Conservation (phyloP, 225 moss, liverwort and hornwort genomes). For the Pleurozium schreberi region DNA sequence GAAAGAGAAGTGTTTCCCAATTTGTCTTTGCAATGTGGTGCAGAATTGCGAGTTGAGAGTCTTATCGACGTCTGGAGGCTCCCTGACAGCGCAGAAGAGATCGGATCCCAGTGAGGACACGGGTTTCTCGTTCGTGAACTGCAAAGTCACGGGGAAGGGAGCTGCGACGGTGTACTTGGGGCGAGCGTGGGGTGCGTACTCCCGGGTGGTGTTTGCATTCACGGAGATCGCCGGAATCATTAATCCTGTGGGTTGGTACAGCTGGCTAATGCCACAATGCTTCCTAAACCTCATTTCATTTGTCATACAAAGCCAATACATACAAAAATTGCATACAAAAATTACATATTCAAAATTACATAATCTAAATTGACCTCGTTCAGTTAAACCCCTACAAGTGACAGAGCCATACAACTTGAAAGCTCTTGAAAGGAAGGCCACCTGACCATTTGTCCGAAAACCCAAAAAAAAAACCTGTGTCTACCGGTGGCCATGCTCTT, state of each 20-base stretch:
- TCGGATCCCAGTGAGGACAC: slow-evolving; percentile 15
- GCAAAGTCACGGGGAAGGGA: slow-evolving; percentile 36
- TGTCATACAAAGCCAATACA: no score
- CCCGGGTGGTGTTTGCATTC: slow-evolving; percentile 37
- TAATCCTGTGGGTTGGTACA: slow-evolving; percentile 34
- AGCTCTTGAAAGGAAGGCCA: no score
- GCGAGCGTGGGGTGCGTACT: slow-evolving; percentile 44
- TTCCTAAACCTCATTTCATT: no score
- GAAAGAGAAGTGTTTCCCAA: not conserved
- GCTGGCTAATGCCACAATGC: no score
- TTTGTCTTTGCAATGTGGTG: not conserved
- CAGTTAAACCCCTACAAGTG: no score
- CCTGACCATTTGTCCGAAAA: no score
- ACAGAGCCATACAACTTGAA: no score
- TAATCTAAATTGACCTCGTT: no score
- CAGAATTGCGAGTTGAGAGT: slow-evolving; percentile 42
- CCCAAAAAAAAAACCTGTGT: no score
- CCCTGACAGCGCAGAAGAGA: slow-evolving; percentile 43
- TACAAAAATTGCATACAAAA: no score
- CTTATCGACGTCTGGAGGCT: slow-evolving; percentile 8
- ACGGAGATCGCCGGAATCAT: slow-evolving; percentile 36
- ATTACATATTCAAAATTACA: no score
- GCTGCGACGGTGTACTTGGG: slow-evolving; percentile 28
- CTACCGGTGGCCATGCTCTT: no score
- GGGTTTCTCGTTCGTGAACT: slow-evolving; percentile 46